These are phyloP conservation scores for Malbranchea zuffiana DNA, from an alignment of 2,329 filamentous ascomycete genomes.

Conservation along the genomic window DNA sequence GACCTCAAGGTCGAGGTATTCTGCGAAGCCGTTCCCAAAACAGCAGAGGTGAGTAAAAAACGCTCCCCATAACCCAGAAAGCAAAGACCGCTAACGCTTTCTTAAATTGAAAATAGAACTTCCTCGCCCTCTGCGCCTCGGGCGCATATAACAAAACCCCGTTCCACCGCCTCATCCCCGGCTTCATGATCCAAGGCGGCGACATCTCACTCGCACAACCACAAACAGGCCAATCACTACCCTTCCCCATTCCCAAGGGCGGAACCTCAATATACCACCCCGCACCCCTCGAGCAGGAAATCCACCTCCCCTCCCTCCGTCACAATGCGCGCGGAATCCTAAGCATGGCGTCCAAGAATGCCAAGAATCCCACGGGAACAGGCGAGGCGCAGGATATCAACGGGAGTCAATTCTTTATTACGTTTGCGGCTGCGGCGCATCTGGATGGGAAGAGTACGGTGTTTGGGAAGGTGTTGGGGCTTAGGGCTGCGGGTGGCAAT, in stretches of 20 bases:
- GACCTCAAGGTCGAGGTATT: constrained; percentile 94
- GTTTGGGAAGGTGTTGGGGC: constrained; percentile 49
- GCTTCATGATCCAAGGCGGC: constrained; percentile 55
- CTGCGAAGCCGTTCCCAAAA: constrained; percentile 88
- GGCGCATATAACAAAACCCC: constrained; percentile 50
- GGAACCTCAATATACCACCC: constrained; percentile 46
- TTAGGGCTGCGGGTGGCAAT: constrained; percentile 35
- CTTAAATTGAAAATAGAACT: constrained; percentile 39
- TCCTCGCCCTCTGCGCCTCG: constrained; percentile 54
- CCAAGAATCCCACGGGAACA: constrained; percentile 34
- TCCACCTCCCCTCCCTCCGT: constrained; percentile 44
- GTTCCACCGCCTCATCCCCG: constrained; percentile 52
- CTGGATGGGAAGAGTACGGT: constrained; percentile 57
- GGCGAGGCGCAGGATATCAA: constrained; percentile 34
- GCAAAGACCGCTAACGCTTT: neutral
- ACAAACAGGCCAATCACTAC: constrained; percentile 35
- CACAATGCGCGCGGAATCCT: constrained; percentile 49
- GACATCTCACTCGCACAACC: constrained; percentile 38
- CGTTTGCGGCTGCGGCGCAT: constrained; percentile 50
- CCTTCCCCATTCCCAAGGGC: constrained; percentile 42
- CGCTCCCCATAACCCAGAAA: neutral
- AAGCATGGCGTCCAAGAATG: constrained; percentile 48
- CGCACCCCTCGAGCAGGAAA: constrained; percentile 50
- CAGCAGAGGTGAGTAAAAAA: constrained; percentile 55
- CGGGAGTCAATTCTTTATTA: constrained; percentile 55